Evolutionary conservation across 352 stramenopile species (phyloP).

Genomic region (Phytopythium delawarense): DNA sequence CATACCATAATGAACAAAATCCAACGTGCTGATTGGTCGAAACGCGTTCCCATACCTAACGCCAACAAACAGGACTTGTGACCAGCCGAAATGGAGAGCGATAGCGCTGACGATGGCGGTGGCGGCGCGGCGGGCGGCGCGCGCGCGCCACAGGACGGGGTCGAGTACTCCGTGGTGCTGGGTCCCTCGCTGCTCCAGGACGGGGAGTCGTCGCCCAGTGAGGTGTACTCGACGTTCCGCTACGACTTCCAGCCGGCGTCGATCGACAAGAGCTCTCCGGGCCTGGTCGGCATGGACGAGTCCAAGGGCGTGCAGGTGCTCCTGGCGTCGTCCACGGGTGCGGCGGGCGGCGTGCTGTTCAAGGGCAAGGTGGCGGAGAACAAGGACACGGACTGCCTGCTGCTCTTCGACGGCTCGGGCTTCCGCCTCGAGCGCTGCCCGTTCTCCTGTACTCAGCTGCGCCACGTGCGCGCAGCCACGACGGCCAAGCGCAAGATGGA

Average conservation of each 20-base stretch:
- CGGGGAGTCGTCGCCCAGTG: conserved; percentile 10
- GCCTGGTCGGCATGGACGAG: conserved; percentile 61
- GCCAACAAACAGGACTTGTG: neutral
- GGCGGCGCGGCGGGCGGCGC: neutral
- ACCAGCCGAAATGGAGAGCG: neutral
- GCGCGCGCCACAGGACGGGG: conserved; percentile 32
- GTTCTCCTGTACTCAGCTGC: conserved; percentile 68
- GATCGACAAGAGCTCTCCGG: conserved; percentile 55
- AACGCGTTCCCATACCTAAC: neutral
- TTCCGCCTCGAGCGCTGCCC: conserved; percentile 72
- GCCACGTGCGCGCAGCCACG: conserved; percentile 50
- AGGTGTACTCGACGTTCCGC: conserved; percentile 55
- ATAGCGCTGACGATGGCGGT: neutral
- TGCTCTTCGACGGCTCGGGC: conserved; percentile 68
- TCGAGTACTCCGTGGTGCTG: conserved; percentile 52
- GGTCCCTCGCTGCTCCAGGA: conserved; percentile 33
- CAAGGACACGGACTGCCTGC: conserved; percentile 79
- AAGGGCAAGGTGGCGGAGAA: conserved; percentile 74
- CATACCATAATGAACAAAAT: neutral
- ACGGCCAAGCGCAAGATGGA: conserved; percentile 8
- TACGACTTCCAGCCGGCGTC: conserved; percentile 87
- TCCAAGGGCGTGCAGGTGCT: conserved; percentile 61
- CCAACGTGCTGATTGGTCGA: neutral
- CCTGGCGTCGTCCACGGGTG: conserved; percentile 47
- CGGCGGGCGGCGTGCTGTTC: conserved; percentile 61